These are phyloP conservation scores for Pythium oligandrum DNA, from an alignment of 352 stramenopile genomes.

Conservation along the genomic window DNA sequence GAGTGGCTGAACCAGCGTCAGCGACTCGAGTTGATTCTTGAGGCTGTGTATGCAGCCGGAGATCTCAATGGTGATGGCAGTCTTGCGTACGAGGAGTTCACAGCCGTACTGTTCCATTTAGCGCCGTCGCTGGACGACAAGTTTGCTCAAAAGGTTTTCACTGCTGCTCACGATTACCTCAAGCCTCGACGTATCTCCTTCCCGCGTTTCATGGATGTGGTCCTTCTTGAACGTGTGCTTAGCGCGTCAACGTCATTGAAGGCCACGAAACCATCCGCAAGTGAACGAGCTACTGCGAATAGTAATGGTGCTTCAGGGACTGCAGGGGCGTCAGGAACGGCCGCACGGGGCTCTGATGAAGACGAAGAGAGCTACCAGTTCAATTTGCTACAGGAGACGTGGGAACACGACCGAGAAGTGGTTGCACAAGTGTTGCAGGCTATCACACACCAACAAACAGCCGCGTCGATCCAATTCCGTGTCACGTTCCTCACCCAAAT, in stretches of 20 bases:
- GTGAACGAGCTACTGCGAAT: not conserved
- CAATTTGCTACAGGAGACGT: constrained; percentile 60
- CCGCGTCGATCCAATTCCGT: constrained; percentile 52
- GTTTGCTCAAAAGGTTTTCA: constrained; percentile 56
- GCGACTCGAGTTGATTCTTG: constrained; percentile 63
- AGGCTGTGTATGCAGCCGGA: constrained; percentile 61
- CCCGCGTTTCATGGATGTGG: constrained; percentile 48
- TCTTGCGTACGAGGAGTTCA: constrained; percentile 76
- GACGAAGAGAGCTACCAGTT: constrained; percentile 79
- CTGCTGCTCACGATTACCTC: constrained; percentile 48
- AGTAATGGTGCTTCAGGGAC: not conserved
- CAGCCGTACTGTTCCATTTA: constrained; percentile 49
- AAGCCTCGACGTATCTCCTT: constrained; percentile 64
- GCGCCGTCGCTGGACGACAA: constrained; percentile 46
- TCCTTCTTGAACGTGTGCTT: constrained; percentile 48
- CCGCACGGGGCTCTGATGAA: constrained; percentile 14
- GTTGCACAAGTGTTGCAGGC: constrained; percentile 38
- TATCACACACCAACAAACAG: constrained; percentile 58
- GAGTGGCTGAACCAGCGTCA: constrained; percentile 46
- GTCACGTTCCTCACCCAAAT: constrained; percentile 65
- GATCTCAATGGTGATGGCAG: constrained; percentile 64
- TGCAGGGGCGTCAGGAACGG: not conserved
- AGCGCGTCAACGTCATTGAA: constrained; percentile 17
- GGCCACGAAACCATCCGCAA: constrained; percentile 5
- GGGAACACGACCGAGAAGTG: constrained; percentile 48